Conservation (phyloP, 73 alveolate genomes). For the Symbiodinium pilosum region DNA sequence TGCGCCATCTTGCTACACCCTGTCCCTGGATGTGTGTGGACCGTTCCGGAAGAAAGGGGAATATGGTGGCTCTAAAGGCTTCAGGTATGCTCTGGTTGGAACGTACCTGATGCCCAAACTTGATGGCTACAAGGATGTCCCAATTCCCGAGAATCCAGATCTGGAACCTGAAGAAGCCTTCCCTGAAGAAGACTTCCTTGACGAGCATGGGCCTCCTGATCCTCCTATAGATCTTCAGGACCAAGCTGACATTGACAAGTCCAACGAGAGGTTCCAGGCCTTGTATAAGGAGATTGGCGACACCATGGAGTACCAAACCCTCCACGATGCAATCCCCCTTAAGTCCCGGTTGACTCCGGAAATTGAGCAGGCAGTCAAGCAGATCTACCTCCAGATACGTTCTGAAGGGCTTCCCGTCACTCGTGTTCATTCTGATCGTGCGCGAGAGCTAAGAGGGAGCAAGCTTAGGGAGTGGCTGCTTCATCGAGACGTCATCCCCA, state of each 20-base stretch:
- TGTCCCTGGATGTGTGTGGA: background rate
- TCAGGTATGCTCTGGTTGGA: background rate
- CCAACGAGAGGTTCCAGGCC: background rate
- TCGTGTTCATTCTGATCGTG: background rate
- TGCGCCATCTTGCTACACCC: background rate
- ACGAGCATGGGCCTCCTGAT: background rate
- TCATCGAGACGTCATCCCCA: background rate
- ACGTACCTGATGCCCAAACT: background rate
- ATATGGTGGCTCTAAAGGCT: background rate
- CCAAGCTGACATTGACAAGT: background rate
- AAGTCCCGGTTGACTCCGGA: background rate
- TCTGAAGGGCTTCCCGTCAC: background rate
- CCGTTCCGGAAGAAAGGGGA: background rate
- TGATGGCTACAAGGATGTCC: background rate
- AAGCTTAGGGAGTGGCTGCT: background rate
- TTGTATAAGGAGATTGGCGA: background rate
- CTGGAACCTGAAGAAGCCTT: background rate
- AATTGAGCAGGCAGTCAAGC: background rate
- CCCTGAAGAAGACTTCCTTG: background rate
- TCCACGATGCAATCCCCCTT: background rate
- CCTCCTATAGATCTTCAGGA: background rate
- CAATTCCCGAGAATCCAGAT: background rate
- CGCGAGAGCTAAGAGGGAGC: background rate
- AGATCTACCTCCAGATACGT: background rate
- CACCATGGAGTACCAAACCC: background rate